A percentile compares a stretch with the other conserved stretches of the same genome.
Conservation (phyloP, 345 rosid species). For the Gossypium herbaceum region DNA sequence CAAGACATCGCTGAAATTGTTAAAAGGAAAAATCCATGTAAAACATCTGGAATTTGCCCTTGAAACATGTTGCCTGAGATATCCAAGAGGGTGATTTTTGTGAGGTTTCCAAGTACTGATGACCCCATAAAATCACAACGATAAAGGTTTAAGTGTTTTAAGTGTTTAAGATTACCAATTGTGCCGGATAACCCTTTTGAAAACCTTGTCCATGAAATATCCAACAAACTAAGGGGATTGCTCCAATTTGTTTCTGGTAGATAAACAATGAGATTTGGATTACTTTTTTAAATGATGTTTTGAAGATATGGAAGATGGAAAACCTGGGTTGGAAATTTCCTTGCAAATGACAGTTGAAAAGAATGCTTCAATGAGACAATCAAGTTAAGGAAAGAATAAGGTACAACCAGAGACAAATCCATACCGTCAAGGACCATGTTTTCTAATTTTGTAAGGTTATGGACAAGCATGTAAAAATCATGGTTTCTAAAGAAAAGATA, state of each 20-base stretch:
- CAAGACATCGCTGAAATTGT: constrained; percentile 20
- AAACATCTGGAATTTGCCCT: background rate
- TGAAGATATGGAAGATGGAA: constrained; percentile 9
- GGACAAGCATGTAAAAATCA: too few species aligned
- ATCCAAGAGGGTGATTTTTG: background rate
- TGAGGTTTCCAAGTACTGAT: background rate
- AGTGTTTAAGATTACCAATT: background rate
- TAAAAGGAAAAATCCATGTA: background rate
- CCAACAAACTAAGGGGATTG: constrained; percentile 1
- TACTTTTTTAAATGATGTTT: background rate
- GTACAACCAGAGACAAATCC: background rate
- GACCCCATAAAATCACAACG: background rate
- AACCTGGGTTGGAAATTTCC: background rate
- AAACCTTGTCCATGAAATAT: background rate
- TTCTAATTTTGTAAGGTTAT: too few species aligned
- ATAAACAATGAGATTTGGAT: background rate
- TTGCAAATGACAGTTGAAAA: background rate
- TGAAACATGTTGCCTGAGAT: background rate
- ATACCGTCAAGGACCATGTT: too few species aligned
- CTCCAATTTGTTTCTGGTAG: constrained; percentile 14
- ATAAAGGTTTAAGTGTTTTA: background rate
- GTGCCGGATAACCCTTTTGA: background rate
- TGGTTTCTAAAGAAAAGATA: background rate
- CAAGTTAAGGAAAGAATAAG: background rate
- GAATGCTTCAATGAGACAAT: background rate